A percentile compares a stretch with the other conserved stretches of the same genome.
Conservation (phyloP, 805 yeast genomes). For the Kodamaea kakaduensis region DNA sequence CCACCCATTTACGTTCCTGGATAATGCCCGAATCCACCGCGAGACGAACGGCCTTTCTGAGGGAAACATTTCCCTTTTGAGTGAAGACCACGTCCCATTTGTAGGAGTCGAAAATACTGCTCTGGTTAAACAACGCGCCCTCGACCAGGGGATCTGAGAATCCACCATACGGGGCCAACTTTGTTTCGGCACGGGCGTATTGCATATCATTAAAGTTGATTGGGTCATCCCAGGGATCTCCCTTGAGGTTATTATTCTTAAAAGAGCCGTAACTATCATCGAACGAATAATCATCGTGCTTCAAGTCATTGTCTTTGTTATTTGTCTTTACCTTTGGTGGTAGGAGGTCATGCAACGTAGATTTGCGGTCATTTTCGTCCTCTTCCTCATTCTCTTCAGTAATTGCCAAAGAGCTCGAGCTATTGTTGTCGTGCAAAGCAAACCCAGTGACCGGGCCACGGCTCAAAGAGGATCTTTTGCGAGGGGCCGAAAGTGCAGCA, state of each 20-base stretch:
- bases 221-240: conserved; percentile 8
- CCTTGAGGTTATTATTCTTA: too few species aligned
- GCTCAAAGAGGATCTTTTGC: conserved; percentile 17
- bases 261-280: too few species aligned
- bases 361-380: not conserved
- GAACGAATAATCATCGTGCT: too few species aligned
- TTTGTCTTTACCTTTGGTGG: too few species aligned
- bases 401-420: conserved; percentile 28
- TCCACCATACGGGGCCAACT: conserved; percentile 67
- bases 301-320: not conserved
- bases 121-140: conserved; percentile 31
- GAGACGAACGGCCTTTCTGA: conserved; percentile 74
- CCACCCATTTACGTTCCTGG: conserved; percentile 64
- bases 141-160: conserved; percentile 60
- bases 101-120: conserved; percentile 51
- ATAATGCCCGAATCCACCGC: conserved; percentile 40
- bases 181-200: conserved; percentile 19
- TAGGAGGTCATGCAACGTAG: too few species aligned
- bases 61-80: conserved; percentile 79
- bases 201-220: conserved; percentile 9
- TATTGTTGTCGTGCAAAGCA: conserved; percentile 22
- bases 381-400: conserved; percentile 22
- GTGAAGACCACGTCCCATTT: conserved; percentile 75
- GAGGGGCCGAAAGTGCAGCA: conserved; percentile 7
- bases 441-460: conserved; percentile 17